phyloP scores from a whole-genome alignment of 306 rosid genomes.

The Cicer bijugum region DNA sequence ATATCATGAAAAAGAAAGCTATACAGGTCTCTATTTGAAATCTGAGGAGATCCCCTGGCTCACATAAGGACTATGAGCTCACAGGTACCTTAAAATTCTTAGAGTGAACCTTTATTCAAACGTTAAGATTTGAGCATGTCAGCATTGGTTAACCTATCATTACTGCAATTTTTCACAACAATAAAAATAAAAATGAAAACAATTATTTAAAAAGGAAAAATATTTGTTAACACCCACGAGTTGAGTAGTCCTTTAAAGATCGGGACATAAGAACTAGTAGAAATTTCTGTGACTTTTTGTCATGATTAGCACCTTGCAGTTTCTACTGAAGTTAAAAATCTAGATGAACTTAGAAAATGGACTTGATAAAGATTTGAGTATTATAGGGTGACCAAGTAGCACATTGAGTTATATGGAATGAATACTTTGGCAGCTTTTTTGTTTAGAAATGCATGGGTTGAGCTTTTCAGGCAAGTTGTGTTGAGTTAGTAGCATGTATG shows the following conservation, averaged over 20 bases:
- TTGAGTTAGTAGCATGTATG: neutral
- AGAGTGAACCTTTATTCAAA: neutral
- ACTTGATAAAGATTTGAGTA: neutral
- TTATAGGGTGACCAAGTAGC: neutral
- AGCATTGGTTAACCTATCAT: neutral
- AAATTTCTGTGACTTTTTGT: conserved; percentile 3
- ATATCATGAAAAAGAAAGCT: neutral
- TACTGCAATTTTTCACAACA: neutral
- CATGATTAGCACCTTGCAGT: conserved; percentile 10
- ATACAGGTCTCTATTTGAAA: neutral
- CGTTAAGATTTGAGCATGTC: neutral
- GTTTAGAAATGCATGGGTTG: neutral
- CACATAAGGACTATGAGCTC: neutral
- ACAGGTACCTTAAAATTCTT: neutral
- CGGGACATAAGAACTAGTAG: neutral
- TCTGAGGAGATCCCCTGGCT: conserved; percentile 26
- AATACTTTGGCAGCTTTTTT: neutral
- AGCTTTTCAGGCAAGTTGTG: neutral
- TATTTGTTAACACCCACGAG: neutral
- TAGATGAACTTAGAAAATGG: conserved; percentile 11
- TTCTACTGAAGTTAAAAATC: conserved; percentile 22
- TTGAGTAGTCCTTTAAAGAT: neutral
- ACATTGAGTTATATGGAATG: neutral
- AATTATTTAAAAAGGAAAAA: neutral
- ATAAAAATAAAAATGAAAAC: neutral